Evolutionary conservation across 768 basidiomycete genomes (phyloP), one percentile per base, ranked within the genome.

Genomic region (Gymnopilus junonius): DNA sequence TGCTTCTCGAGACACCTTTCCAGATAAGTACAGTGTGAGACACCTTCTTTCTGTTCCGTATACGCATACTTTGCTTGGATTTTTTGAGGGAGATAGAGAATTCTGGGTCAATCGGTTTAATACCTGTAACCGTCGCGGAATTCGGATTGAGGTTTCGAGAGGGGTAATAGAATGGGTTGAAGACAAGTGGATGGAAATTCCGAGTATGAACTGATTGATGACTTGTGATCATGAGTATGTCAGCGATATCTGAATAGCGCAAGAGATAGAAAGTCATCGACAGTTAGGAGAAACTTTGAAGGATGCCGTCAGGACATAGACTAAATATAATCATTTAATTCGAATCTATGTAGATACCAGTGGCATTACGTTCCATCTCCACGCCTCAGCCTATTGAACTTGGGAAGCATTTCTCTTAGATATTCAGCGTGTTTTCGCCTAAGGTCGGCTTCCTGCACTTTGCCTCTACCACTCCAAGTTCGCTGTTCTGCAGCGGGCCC

Each of bases 351-450:
- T n/a, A n/a, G n/a, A 60, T 50, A 61, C 61, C 43, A 15, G 25
- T 27, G 11, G 3, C 35, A 39, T 76, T 69, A 86, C 55, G 78
- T 76, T 32, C 83, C 86, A 65, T 88, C 87, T 21, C 83, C 86
- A 55, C 86, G 78, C 59, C 90, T 77, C 60, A 93, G 70, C 54
- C 93, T 77, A 73, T 95, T 94, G 71, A 95, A 95, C 77, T 95
- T 94, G 46, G 92, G 93, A 45, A 95, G 70, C 89, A 95, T 95
- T 73, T 98, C 97, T 43, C 89, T 81, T 55, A 99, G 81, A 74
- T 98, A 98, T 69, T 97, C 95, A 4, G 89, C 87, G 69, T 98
- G 96, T 72, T 98, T 98, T 46, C 85, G 79, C 57, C 94, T 82
- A 63, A 98, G 74, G 70, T 94, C 94, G 27, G 84, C 83, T 69